phyloP scores from a whole-genome alignment of 2,329 filamentous ascomycete genomes.

The Fusarium buharicum region DNA sequence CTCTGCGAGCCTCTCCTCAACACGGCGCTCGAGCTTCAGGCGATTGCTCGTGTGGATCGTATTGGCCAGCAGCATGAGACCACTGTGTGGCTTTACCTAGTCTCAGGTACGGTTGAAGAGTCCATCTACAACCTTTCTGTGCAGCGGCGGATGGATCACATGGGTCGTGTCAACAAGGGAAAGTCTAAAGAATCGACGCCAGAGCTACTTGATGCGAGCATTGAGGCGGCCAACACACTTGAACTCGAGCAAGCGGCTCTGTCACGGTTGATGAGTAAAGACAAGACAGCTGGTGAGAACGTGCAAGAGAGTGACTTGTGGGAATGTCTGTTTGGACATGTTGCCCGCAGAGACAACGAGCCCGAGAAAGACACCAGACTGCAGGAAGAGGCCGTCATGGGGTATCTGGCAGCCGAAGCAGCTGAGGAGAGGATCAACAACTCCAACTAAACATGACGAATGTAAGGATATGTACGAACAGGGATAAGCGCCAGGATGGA shows the following conservation, averaged over 20 bases:
- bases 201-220: constrained; percentile 66
- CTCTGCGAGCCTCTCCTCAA: constrained; percentile 94
- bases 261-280: constrained; percentile 75
- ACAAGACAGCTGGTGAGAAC: constrained; percentile 78
- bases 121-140: constrained; percentile 91
- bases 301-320: constrained; percentile 84
- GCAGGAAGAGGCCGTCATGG: constrained; percentile 51
- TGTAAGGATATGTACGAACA: background rate
- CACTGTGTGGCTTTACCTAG: constrained; percentile 93
- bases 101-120: constrained; percentile 91
- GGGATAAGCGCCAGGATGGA: background rate
- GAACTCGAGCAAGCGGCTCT: constrained; percentile 81
- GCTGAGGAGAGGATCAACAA: constrained; percentile 50
- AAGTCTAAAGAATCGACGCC: constrained; percentile 56
- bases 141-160: constrained; percentile 79
- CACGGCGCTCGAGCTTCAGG: constrained; percentile 92
- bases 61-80: constrained; percentile 91
- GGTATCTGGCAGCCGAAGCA: constrained; percentile 59
- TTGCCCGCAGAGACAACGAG: constrained; percentile 48
- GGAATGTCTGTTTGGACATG: constrained; percentile 83
- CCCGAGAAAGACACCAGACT: constrained; percentile 42
- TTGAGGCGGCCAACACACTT: constrained; percentile 86
- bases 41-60: constrained; percentile 92
- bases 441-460: constrained; percentile 9
- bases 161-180: constrained; percentile 58